Percentiles rank a stretch among this genome's conserved stretches.
phyloP scores from a whole-genome alignment of 371 early-diverging fungal species.

The Gilbertella persicaria region DNA sequence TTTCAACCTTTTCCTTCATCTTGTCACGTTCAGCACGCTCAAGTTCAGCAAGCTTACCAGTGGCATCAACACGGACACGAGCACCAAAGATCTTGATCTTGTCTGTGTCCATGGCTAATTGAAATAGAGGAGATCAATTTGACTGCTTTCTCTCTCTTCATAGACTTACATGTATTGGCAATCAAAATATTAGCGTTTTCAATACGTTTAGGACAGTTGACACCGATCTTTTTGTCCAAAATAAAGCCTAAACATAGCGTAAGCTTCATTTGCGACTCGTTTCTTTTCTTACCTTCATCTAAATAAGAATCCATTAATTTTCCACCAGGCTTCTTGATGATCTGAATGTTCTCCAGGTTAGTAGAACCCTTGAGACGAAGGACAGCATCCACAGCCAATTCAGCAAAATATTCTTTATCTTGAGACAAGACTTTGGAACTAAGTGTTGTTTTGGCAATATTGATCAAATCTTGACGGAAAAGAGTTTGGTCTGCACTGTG shows the following conservation, averaged over 20 bases:
- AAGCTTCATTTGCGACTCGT: not conserved
- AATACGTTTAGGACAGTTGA: conserved; percentile 95
- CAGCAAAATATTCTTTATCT: conserved; percentile 97
- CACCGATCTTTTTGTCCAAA: conserved; percentile 97
- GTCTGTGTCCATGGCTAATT: conserved; percentile 97
- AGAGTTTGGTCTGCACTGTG: conserved; percentile 65
- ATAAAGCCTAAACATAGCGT: conserved; percentile 77
- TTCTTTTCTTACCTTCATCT: conserved; percentile 75
- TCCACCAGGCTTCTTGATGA: conserved; percentile 99
- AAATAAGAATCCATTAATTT: conserved; percentile 96
- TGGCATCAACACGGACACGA: conserved; percentile 95
- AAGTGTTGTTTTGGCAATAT: conserved; percentile 98
- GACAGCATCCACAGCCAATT: conserved; percentile 98
- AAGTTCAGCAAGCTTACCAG: conserved; percentile 96
- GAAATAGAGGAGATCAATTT: conserved; percentile 1
- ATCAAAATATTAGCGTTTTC: conserved; percentile 97
- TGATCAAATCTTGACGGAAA: conserved; percentile 89
- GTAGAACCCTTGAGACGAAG: conserved; percentile 94
- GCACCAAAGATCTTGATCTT: conserved; percentile 99
- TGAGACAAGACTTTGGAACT: conserved; percentile 97
- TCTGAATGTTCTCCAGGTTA: conserved; percentile 98
- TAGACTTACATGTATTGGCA: conserved; percentile 92
- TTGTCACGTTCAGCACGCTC: conserved; percentile 99
- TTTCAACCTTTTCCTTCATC: conserved; percentile 99
- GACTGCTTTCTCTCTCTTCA: not conserved